Conservation (phyloP, 345 rosid genomes). For the Syzygium grande region DNA sequence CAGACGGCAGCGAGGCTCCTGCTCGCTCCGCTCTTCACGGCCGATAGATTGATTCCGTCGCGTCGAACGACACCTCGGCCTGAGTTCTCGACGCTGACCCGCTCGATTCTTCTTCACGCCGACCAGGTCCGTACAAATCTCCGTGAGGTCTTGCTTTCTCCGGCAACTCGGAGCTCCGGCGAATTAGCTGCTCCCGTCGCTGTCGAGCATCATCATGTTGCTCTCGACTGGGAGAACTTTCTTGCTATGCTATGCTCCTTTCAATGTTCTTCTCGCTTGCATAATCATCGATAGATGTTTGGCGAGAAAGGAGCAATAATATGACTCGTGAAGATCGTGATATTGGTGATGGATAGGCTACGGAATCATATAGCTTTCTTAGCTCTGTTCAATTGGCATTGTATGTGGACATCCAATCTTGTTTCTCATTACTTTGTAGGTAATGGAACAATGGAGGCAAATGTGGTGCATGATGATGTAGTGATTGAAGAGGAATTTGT, state of each 20-base stretch:
- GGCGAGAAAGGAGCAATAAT: neutral
- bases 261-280: neutral
- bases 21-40: neutral
- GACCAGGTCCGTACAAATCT: neutral
- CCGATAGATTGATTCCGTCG: neutral
- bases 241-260: neutral
- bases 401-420: neutral
- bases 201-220: neutral
- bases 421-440: neutral
- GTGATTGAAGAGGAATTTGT: slow-evolving; percentile 36
- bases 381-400: neutral
- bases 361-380: neutral
- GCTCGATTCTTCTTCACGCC: neutral
- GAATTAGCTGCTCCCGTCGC: neutral
- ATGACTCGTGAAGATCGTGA: neutral
- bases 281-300: neutral
- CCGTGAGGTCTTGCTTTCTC: neutral
- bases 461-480: neutral
- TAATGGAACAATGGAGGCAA: slow-evolving; percentile 24
- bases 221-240: neutral
- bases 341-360: neutral
- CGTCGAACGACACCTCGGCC: neutral
- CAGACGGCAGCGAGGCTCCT: neutral
- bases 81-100: neutral
- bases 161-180: neutral